phyloP scores from a whole-genome alignment of 495 filamentous ascomycete genomes.

The Penicillium coffeae region DNA sequence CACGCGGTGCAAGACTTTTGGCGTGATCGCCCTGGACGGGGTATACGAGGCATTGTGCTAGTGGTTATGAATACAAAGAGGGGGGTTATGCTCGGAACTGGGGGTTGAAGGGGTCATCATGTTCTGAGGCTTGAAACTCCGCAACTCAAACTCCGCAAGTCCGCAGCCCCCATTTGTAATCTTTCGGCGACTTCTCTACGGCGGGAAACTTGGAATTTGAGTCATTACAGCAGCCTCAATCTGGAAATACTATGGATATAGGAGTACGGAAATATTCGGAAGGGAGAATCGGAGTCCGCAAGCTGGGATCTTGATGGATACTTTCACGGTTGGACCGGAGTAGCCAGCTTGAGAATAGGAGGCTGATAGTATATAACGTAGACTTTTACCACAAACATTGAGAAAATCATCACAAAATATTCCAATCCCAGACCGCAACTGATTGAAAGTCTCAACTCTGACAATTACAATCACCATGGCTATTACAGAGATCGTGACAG shows the following conservation, averaged over 20 bases:
- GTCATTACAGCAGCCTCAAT: neutral
- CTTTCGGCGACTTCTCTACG: neutral
- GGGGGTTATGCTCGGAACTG: neutral
- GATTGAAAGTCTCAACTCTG: no score
- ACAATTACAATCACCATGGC: neutral
- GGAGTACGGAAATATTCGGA: no score
- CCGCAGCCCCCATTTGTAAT: neutral
- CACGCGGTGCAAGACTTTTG: conserved; percentile 18
- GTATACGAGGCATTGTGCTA: conserved; percentile 4
- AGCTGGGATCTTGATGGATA: no score
- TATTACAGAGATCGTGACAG: neutral
- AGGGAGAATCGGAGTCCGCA: no score
- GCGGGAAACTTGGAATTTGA: neutral
- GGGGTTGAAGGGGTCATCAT: neutral
- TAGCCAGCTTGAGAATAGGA: no score
- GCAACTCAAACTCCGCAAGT: neutral
- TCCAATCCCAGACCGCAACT: neutral
- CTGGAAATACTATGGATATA: neutral
- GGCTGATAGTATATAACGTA: no score
- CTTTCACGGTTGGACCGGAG: no score
- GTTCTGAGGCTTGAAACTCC: conserved; percentile 5
- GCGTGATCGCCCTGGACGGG: conserved; percentile 1
- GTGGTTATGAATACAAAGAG: neutral
- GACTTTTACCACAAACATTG: no score
- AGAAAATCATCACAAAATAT: no score